Percentiles rank a stretch among this genome's conserved stretches.
Conservation (phyloP, 2,329 filamentous ascomycete species). For the Stagonosporopsis tanaceti region DNA sequence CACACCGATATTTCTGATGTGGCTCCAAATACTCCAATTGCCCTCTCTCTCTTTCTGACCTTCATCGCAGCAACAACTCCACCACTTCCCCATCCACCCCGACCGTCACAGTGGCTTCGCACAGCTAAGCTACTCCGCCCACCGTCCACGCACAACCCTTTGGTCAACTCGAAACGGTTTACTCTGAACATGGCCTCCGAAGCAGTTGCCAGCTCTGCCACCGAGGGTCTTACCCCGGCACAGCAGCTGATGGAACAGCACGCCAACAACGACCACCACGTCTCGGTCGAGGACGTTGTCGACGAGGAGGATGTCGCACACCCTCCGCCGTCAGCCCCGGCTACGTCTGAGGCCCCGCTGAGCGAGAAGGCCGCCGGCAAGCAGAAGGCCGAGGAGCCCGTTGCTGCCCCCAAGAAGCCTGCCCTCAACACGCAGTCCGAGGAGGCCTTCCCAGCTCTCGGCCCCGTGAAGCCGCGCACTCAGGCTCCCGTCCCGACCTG, state of each 20-base stretch:
- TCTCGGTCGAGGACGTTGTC: slow-evolving; percentile 79
- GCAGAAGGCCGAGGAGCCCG: slow-evolving; percentile 65
- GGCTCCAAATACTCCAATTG: not conserved
- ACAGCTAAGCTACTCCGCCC: slow-evolving; percentile 35
- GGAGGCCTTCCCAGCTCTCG: slow-evolving; percentile 93
- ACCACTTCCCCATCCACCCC: not conserved
- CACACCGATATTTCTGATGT: slow-evolving; percentile 4
- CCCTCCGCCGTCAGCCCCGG: slow-evolving; percentile 60
- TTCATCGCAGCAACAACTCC: not conserved
- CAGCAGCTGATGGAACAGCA: slow-evolving; percentile 73
- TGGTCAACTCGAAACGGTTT: slow-evolving; percentile 50
- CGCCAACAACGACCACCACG: slow-evolving; percentile 67
- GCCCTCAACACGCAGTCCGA: slow-evolving; percentile 83
- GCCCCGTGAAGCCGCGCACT: slow-evolving; percentile 70
- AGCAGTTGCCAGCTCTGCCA: slow-evolving; percentile 43
- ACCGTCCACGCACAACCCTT: slow-evolving; percentile 48
- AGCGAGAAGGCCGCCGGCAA: slow-evolving; percentile 73
- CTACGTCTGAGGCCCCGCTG: slow-evolving; percentile 50
- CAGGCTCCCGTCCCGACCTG: slow-evolving; percentile 74
- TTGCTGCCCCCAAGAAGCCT: slow-evolving; percentile 43
- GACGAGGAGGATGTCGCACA: slow-evolving; percentile 78
- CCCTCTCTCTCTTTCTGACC: not conserved
- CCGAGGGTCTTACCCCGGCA: slow-evolving; percentile 51
- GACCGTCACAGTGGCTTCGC: slow-evolving; percentile 39
- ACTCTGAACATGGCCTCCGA: slow-evolving; percentile 51